phyloP scores from a whole-genome alignment of 2,329 filamentous ascomycete species.

The Exophiala spinifera region DNA sequence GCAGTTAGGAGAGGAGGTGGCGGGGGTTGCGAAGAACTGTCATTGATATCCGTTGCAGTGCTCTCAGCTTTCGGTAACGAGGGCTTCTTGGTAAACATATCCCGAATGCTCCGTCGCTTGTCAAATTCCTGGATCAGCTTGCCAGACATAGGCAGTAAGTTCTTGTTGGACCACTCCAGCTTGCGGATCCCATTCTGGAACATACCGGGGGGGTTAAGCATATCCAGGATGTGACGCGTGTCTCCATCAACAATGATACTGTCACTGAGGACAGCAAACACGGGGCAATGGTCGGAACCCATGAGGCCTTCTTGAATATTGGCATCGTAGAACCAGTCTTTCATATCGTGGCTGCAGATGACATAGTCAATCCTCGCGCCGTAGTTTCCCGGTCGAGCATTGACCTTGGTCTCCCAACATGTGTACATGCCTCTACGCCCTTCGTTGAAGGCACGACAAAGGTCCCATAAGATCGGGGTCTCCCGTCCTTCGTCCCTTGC shows the following conservation, averaged over 20 bases:
- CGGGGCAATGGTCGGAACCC: constrained; percentile 94
- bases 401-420: constrained; percentile 93
- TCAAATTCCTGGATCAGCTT: constrained; percentile 86
- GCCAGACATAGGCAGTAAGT: constrained; percentile 71
- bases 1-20: neutral
- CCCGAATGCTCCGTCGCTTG: constrained; percentile 77
- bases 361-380: constrained; percentile 93
- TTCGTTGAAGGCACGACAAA: constrained; percentile 78
- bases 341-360: constrained; percentile 75
- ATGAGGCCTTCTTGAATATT: constrained; percentile 92
- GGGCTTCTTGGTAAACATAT: constrained; percentile 76
- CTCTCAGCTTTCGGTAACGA: constrained; percentile 24
- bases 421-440: constrained; percentile 88
- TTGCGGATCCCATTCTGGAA: constrained; percentile 66
- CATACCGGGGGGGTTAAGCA: constrained; percentile 73
- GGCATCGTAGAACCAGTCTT: constrained; percentile 72
- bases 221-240: constrained; percentile 59
- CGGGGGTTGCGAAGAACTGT: neutral
- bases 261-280: constrained; percentile 74
- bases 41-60: constrained; percentile 1
- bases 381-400: constrained; percentile 92
- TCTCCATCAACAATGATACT: constrained; percentile 52
- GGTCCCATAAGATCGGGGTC: constrained; percentile 72
- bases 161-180: constrained; percentile 63
- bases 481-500: constrained; percentile 67